Percentiles rank a stretch among this genome's conserved stretches.
Evolutionary conservation across 768 basidiomycete genomes (phyloP).

Genomic region (Coprinopsis strossmayeri): DNA sequence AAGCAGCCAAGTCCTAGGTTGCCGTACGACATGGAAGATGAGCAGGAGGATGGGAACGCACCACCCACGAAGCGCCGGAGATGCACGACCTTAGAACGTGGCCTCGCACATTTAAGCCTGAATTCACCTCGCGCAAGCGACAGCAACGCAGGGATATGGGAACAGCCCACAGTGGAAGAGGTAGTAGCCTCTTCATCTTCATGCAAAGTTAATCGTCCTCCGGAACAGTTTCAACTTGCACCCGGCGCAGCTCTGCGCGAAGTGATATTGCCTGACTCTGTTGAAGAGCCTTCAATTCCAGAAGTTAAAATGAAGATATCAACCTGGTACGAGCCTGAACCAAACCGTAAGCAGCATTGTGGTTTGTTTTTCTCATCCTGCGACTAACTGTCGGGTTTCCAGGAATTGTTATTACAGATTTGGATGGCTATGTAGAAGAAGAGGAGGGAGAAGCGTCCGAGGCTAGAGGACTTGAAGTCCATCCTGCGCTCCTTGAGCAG

Average conservation of each 20-base stretch:
- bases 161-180: constrained; percentile 1
- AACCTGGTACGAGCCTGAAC: constrained; percentile 67
- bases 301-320: constrained; percentile 60
- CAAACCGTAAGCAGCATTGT: constrained; percentile 45
- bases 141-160: constrained; percentile 9
- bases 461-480: constrained; percentile 29
- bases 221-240: background rate
- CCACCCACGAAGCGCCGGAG: constrained; percentile 41
- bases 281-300: constrained; percentile 28
- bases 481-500: constrained; percentile 38
- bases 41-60: constrained; percentile 13
- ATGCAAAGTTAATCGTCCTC: background rate
- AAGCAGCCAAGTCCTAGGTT: constrained; percentile 21
- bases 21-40: constrained; percentile 10
- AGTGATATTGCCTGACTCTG: constrained; percentile 23
- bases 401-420: constrained; percentile 59
- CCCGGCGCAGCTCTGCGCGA: background rate
- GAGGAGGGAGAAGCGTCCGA: too few species aligned
- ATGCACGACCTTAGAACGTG: constrained; percentile 45
- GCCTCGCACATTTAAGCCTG: constrained; percentile 47
- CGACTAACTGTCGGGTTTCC: background rate
- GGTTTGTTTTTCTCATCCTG: constrained; percentile 2
- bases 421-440: constrained; percentile 43
- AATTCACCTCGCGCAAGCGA: constrained; percentile 12
- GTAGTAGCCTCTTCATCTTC: background rate